Evolutionary conservation across 139 green algal genomes (phyloP).

Genomic region (Nannochloris sp.): DNA sequence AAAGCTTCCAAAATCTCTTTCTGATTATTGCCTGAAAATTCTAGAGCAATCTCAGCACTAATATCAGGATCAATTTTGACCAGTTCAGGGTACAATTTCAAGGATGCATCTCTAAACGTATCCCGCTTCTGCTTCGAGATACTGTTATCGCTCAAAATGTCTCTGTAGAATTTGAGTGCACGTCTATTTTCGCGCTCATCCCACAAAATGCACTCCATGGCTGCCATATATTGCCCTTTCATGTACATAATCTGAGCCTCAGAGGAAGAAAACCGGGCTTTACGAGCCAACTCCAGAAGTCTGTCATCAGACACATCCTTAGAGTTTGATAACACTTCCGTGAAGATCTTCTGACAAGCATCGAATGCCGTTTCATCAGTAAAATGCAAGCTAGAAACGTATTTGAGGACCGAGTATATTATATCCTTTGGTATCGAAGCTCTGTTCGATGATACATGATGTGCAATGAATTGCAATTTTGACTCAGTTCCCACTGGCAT

Average conservation of each 20-base stretch:
- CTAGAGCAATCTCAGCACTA: conserved; percentile 19
- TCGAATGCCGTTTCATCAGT: not conserved
- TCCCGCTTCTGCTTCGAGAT: not conserved
- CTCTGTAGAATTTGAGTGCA: conserved; percentile 32
- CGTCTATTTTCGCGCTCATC: conserved; percentile 3
- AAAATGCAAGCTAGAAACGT: conserved; percentile 9
- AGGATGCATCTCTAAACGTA: not conserved
- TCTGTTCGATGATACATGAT: conserved; percentile 25
- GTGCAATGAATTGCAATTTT: conserved; percentile 29
- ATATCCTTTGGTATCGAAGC: conserved; percentile 5
- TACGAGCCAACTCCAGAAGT: conserved; percentile 20
- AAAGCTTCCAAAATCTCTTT: conserved; percentile 16
- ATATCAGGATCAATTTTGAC: conserved; percentile 7
- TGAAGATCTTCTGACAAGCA: not conserved
- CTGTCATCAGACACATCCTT: not conserved
- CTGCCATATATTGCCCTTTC: conserved; percentile 13
- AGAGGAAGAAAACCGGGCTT: conserved; percentile 23
- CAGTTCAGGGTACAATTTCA: conserved; percentile 10
- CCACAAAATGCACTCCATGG: conserved; percentile 17
- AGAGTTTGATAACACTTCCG: not conserved
- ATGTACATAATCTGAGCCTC: conserved; percentile 24
- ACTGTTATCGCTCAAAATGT: conserved; percentile 15
- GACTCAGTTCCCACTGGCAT: not conserved
- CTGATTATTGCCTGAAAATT: conserved; percentile 28
- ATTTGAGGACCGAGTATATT: conserved; percentile 24